phyloP scores from a whole-genome alignment of 352 stramenopile species.

The Pythium apleroticum region DNA sequence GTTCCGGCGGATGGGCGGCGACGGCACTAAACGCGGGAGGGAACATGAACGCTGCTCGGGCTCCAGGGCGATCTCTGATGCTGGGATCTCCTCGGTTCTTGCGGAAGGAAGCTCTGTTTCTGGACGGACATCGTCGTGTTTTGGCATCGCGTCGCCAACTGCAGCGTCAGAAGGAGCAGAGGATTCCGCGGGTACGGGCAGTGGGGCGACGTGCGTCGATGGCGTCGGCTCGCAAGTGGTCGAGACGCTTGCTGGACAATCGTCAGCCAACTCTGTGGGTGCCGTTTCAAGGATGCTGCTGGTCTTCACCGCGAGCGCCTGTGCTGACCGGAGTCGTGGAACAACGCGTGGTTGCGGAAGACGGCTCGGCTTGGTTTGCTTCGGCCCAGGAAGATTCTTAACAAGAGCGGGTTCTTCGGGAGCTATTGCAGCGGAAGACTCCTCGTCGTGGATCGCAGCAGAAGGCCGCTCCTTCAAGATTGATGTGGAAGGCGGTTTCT shows the following conservation, averaged over 20 bases:
- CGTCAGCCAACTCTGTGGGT: not conserved
- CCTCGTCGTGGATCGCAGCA: not conserved
- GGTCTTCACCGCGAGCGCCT: not conserved
- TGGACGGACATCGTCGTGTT: not conserved
- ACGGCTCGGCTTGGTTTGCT: not conserved
- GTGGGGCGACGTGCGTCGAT: not conserved
- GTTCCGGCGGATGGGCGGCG: slow-evolving; percentile 3
- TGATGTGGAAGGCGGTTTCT: not conserved
- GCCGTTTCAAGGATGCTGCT: not conserved
- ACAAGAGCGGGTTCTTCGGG: not conserved
- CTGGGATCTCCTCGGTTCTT: not conserved
- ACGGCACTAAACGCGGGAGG: not conserved
- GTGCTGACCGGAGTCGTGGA: slow-evolving; percentile 1
- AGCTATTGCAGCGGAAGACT: not conserved
- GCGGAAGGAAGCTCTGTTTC: not conserved
- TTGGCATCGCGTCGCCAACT: not conserved
- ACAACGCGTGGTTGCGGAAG: slow-evolving; percentile 10
- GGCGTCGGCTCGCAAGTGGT: not conserved
- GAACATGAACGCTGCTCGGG: not conserved
- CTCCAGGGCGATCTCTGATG: not conserved
- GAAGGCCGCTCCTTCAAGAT: too few relatives aligned
- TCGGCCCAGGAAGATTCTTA: not conserved
- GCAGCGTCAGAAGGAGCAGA: not conserved
- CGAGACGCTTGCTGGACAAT: not conserved
- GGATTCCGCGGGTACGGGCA: not conserved